Base-by-base conservation (phyloP, 2,329 filamentous ascomycete species). In the Pseudogymnoascus sp. region DNA sequence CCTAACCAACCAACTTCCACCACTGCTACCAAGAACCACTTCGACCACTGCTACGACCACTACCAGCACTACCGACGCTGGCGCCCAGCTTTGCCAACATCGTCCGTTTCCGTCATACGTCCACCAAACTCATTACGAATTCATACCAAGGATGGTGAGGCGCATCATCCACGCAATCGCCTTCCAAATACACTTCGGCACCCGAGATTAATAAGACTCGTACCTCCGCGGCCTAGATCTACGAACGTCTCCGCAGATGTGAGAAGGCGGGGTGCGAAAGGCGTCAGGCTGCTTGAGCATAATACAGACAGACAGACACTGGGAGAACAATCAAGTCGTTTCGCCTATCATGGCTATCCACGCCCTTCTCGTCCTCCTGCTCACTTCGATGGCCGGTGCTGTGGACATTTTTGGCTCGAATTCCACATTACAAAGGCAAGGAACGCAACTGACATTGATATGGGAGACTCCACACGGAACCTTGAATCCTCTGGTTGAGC, bases 91-190 rank as follows among this genome's bases (percentile, higher is more conserved):
- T 52, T 41, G n/a, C 23, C n/a, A 52, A 13, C 9, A 52, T 30
- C 26, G 7, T 18, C 8, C 26, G 45, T 52, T 45, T 52, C 26
- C 45, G 45, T 52, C 45, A 52, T 28, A 52, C 26, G 23, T 52
- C 41, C 5, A 52, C 45, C 23, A 52, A 52, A 52, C 45, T 30
- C 30, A 52, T 52, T 52, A n/a, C 45, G 30, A 52, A 52, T 52
- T 3, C 45, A 18, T 30, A 30, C 45, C 45, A 30, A 52, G 45
- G 45, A 30, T 30, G 15, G 26, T 52, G 45, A 52, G 26, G 26
- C 45, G 23, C 26, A 30, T 15, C 45, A 8, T 30, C 45, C 10
- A 30, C 23, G 45, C 45, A 30, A 52, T 19, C 45, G 26, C 45
- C 26, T 30, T 52, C 26, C n/a, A 30, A 19, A 52, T 52, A 30